Base-by-base conservation (phyloP, 306 rosid species). In the Rosa multiflora region DNA sequence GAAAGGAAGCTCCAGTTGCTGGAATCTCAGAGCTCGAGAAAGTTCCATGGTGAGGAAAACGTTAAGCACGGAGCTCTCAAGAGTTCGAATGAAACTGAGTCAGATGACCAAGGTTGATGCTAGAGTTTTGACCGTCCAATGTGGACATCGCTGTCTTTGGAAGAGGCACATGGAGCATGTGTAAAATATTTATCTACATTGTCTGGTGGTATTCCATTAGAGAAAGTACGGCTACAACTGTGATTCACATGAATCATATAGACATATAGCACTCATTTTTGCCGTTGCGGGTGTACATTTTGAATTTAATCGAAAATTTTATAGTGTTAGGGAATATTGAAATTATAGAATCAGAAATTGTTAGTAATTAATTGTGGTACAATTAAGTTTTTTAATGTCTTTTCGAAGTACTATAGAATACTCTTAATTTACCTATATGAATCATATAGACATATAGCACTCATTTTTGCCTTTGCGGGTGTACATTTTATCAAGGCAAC, bases 1-100 rank as follows among this genome's bases (percentile, higher is more conserved):
- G 17, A 72, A 72, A 73, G 72, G 58, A 58, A 78, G 76, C 64
- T 72, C 77, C 35, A 74, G 70, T 23, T 89, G 63, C 67, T 66
- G 85, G 81, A 77, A 80, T 67, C 86, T 79, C 26, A 81, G 78
- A 15, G 83, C 10, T 40, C 47, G 62, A 46, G 86, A 76, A 10
- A 72, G 66, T n/a, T 87, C 93, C 93, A 91, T 91, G 46, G 32
- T 17, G 46, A 43, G 70, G 78, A 75, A 75, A 44, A 61, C 42
- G 78, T 75, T 52, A 26, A 75, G 8, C 29, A 26, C 29, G 20
- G 56, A 15, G 26, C 49, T 23, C 55, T 44, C 69, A 13, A 13
- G 14, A 6, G 37, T 26, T 11, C 21, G 10, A n/a, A 64, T 6
- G 8, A 58, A 42, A 43, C 20, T 2, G 40, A 23, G 68, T 42